Conservation (phyloP, 2,329 filamentous ascomycete genomes). For the Fusarium euwallaceae region DNA sequence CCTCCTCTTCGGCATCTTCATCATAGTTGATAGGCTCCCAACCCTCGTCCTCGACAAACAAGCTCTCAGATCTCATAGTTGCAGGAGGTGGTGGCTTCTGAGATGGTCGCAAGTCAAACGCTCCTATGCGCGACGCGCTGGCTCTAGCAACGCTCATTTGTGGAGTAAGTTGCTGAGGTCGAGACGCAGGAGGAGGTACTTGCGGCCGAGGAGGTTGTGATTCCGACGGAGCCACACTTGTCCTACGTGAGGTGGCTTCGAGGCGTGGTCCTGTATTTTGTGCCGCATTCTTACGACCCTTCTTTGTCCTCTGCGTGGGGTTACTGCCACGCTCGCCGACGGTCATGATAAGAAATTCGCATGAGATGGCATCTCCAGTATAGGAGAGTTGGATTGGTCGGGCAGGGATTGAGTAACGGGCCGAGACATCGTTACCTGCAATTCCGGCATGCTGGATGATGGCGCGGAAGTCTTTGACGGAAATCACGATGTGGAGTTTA, state of each 20-base stretch:
- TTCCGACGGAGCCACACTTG: constrained; percentile 56
- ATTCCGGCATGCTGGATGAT: constrained; percentile 82
- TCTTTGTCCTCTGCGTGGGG: constrained; percentile 62
- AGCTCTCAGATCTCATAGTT: constrained; percentile 73
- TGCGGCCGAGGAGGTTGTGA: constrained; percentile 41
- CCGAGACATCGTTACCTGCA: constrained; percentile 74
- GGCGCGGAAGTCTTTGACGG: constrained; percentile 85
- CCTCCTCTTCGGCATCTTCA: constrained; percentile 74
- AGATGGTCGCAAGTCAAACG: constrained; percentile 64
- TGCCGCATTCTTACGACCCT: constrained; percentile 56
- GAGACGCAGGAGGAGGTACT: constrained; percentile 44
- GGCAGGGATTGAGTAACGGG: constrained; percentile 78
- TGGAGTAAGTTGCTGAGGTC: constrained; percentile 50
- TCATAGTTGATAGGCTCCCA: constrained; percentile 78
- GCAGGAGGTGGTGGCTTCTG: constrained; percentile 67
- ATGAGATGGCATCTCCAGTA: constrained; percentile 74
- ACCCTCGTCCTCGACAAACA: constrained; percentile 82
- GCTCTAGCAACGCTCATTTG: constrained; percentile 52
- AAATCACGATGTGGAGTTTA: constrained; percentile 83
- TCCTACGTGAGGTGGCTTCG: constrained; percentile 62
- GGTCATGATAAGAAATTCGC: constrained; percentile 87
- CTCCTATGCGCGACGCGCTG: constrained; percentile 52
- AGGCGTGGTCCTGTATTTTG: constrained; percentile 56
- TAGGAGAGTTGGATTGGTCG: constrained; percentile 81
- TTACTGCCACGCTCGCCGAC: constrained; percentile 74